These are phyloP conservation scores for Azolla pinnata DNA, from an alignment of 75 land plant species.

Conservation along the genomic window DNA sequence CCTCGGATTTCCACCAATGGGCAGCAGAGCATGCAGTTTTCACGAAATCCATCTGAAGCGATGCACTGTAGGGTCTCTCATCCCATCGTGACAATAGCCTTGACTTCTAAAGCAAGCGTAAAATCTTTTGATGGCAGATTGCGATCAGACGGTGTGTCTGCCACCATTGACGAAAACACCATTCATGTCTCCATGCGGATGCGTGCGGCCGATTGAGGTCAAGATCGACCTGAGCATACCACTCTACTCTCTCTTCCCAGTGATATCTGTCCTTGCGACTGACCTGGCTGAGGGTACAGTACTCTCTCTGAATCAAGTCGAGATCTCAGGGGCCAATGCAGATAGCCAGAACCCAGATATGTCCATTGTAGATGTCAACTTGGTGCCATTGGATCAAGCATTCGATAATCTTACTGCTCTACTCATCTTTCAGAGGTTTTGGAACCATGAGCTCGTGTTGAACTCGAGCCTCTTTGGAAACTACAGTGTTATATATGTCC, in stretches of 20 bases:
- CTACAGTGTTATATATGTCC: conserved; percentile 57
- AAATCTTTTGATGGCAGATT: conserved; percentile 30
- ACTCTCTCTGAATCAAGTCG: conserved; percentile 59
- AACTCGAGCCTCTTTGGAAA: conserved; percentile 49
- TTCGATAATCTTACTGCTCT: conserved; percentile 53
- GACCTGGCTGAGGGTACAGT: conserved; percentile 50
- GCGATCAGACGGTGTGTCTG: conserved; percentile 27
- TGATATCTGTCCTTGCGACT: conserved; percentile 64
- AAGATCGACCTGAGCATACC: conserved; percentile 39
- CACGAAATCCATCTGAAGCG: neutral
- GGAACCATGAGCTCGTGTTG: conserved; percentile 50
- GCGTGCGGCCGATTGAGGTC: conserved; percentile 75
- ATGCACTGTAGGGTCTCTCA: neutral
- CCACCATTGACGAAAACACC: conserved; percentile 52
- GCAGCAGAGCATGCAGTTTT: neutral
- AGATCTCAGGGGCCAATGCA: conserved; percentile 76
- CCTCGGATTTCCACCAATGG: neutral
- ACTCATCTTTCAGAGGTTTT: conserved; percentile 46
- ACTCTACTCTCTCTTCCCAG: conserved; percentile 66
- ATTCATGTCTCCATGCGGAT: conserved; percentile 63
- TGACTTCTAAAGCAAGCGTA: too few species aligned
- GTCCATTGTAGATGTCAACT: conserved; percentile 47
- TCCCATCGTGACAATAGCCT: too few species aligned
- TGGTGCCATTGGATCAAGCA: conserved; percentile 44
- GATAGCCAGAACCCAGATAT: conserved; percentile 43